Conservation (phyloP, 345 rosid species). For the Sonneratia alba region DNA sequence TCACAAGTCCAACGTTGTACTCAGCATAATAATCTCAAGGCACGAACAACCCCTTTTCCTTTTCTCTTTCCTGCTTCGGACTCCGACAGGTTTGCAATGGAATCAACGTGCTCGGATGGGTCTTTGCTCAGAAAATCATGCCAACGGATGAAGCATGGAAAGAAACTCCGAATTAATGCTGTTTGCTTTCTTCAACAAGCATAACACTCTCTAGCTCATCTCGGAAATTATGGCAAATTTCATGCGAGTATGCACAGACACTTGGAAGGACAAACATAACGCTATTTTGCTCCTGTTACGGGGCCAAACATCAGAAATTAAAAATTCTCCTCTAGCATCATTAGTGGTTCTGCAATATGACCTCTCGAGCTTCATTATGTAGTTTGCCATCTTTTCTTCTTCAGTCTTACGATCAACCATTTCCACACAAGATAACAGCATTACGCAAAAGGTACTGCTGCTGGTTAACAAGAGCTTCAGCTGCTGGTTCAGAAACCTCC, state of each 20-base stretch:
- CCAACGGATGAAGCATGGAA: neutral
- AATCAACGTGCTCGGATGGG: constrained; percentile 84
- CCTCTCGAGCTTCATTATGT: constrained; percentile 79
- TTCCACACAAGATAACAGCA: neutral
- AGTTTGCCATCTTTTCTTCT: constrained; percentile 67
- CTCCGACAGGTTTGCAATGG: constrained; percentile 80
- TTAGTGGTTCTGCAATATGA: constrained; percentile 63
- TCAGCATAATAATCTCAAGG: constrained; percentile 1
- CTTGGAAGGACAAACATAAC: neutral
- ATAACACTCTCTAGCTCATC: neutral
- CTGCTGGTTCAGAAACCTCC: constrained; percentile 87
- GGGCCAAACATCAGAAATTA: neutral
- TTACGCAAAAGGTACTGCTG: constrained; percentile 1
- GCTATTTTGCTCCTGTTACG: neutral
- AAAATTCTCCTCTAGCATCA: constrained; percentile 37
- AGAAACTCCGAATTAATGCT: neutral
- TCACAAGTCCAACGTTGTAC: neutral
- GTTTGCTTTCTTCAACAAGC: neutral
- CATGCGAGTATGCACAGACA: neutral
- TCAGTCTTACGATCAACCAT: constrained; percentile 36
- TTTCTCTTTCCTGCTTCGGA: constrained; percentile 64
- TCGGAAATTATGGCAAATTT: neutral
- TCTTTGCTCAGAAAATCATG: constrained; percentile 36
- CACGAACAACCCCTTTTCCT: constrained; percentile 76
- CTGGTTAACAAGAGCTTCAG: constrained; percentile 79